Evolutionary conservation across 2,329 filamentous ascomycete genomes (phyloP).

Genomic region (Epichloe sylvatica): DNA sequence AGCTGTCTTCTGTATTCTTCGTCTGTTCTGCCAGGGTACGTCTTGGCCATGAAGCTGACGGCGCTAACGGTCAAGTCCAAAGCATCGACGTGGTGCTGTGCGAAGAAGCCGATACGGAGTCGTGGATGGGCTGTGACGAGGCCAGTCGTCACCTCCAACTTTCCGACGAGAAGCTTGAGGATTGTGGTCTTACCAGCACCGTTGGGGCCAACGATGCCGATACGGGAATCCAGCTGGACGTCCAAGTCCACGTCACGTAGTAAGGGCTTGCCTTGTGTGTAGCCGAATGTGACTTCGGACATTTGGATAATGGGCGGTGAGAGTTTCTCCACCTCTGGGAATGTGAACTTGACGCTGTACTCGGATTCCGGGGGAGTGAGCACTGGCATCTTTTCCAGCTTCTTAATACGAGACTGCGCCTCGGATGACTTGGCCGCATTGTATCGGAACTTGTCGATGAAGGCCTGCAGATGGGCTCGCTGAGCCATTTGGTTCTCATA

Average conservation of each 20-base stretch:
- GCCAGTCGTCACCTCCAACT: conserved; percentile 61
- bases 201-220: conserved; percentile 98
- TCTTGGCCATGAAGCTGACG: conserved; percentile 91
- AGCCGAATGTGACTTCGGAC: conserved; percentile 83
- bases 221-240: conserved; percentile 93
- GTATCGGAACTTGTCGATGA: conserved; percentile 99
- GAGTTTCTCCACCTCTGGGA: conserved; percentile 94
- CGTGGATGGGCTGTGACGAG: conserved; percentile 80
- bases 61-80: conserved; percentile 79
- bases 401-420: conserved; percentile 97
- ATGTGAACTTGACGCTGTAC: conserved; percentile 93
- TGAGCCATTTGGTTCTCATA: conserved; percentile 98
- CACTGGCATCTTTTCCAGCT: conserved; percentile 91
- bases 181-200: conserved; percentile 97
- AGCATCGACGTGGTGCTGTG: conserved; percentile 95
- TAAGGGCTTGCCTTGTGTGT: conserved; percentile 63
- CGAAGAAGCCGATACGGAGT: conserved; percentile 88
- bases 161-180: conserved; percentile 90
- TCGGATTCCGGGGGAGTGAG: conserved; percentile 88
- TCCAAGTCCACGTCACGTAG: conserved; percentile 83
- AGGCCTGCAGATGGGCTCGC: conserved; percentile 84
- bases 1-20: conserved; percentile 95
- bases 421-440: conserved; percentile 98
- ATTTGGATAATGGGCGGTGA: conserved; percentile 97
- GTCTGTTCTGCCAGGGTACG: conserved; percentile 78